phyloP scores from a whole-genome alignment of 169 alveolate genomes.

The Plasmodium adleri region DNA sequence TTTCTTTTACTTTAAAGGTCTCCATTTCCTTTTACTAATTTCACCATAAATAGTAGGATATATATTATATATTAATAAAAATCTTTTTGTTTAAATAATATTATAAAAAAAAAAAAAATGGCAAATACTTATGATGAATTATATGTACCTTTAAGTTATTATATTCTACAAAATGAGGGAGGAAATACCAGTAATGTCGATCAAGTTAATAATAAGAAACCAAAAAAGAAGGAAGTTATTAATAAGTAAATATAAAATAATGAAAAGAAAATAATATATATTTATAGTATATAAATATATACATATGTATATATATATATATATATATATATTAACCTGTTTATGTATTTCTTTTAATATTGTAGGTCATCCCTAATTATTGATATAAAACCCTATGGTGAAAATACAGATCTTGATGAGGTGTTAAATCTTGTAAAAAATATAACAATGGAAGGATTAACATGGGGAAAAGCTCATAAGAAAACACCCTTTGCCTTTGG shows the following conservation, averaged over 20 bases:
- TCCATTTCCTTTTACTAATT: no score
- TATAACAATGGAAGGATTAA: constrained; percentile 87
- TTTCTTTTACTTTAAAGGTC: no score
- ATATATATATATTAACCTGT: background rate
- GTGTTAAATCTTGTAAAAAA: constrained; percentile 84
- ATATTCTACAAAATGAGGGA: constrained; percentile 74
- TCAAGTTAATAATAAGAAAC: constrained; percentile 43
- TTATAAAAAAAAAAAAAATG: constrained; percentile 25
- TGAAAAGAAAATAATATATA: constrained; percentile 13
- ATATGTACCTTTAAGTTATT: constrained; percentile 67
- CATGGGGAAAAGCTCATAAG: constrained; percentile 90
- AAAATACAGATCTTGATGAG: constrained; percentile 87
- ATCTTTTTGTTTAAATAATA: no score
- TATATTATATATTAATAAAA: no score
- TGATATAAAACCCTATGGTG: constrained; percentile 88
- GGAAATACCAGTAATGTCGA: constrained; percentile 54
- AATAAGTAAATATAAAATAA: constrained; percentile 64
- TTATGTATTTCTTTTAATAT: constrained; percentile 23
- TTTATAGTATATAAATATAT: background rate
- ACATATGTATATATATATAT: background rate
- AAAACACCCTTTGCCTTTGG: constrained; percentile 91
- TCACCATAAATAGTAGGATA: no score
- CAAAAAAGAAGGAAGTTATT: constrained; percentile 73
- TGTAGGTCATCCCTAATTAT: constrained; percentile 88
- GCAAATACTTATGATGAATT: constrained; percentile 68